A percentile compares a stretch with the other conserved stretches of the same genome.
Evolutionary conservation across 805 yeast genomes (phyloP).

Genomic region (Starmerella vaccinii): DNA sequence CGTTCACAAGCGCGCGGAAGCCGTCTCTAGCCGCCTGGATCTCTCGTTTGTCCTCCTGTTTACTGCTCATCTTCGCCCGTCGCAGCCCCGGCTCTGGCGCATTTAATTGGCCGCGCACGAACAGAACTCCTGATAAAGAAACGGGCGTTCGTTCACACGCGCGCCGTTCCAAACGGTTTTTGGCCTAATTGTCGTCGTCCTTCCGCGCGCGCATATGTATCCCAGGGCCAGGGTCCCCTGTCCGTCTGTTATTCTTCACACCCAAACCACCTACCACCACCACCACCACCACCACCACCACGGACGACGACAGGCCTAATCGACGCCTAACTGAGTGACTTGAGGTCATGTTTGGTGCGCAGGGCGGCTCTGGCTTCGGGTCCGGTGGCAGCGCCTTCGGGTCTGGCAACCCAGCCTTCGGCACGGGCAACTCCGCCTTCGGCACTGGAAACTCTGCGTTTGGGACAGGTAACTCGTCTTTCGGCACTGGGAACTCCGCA

Average conservation of each 20-base stretch:
- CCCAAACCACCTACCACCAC: no score
- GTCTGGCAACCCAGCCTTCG: conserved; percentile 13
- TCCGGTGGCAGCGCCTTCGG: conserved; percentile 16
- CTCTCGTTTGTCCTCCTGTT: background rate
- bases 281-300: background rate
- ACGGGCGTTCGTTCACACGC: no score
- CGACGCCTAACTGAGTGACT: background rate
- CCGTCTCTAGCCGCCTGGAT: background rate
- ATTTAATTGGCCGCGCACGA: no score
- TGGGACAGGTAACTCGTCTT: conserved; percentile 22
- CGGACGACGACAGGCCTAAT: no score
- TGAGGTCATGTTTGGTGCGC: background rate
- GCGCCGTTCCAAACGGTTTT: no score
- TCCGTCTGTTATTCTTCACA: no score
- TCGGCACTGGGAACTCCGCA: conserved; percentile 9
- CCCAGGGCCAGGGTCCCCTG: no score
- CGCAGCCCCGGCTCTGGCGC: background rate
- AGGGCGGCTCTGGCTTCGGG: conserved; percentile 6
- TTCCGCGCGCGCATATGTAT: no score
- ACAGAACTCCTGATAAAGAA: no score
- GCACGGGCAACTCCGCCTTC: conserved; percentile 17
- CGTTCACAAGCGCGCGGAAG: background rate
- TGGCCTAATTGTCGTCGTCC: no score
- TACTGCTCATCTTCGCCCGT: background rate
- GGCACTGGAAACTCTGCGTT: conserved; percentile 23